Conservation (phyloP, 2,329 filamentous ascomycete genomes). For the Saccharata proteae region DNA sequence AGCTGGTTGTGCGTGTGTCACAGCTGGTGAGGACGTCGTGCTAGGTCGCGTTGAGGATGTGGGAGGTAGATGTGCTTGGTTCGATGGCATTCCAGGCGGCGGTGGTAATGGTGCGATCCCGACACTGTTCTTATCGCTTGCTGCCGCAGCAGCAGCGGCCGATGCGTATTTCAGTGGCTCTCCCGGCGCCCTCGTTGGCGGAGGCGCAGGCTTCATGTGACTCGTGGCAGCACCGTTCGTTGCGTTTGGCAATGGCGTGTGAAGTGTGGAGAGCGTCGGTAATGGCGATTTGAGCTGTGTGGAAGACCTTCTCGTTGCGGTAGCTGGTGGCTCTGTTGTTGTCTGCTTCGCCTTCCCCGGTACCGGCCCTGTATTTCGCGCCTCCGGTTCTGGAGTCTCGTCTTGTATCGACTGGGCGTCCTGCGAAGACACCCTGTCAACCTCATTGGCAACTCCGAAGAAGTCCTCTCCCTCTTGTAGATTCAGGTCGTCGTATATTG, state of each 20-base stretch:
- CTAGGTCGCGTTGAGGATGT: constrained; percentile 39
- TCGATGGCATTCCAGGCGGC: constrained; percentile 53
- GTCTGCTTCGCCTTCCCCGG: constrained; percentile 43
- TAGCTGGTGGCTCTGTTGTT: constrained; percentile 43
- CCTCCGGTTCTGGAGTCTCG: constrained; percentile 52
- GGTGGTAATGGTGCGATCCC: constrained; percentile 90
- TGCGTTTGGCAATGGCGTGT: constrained; percentile 54
- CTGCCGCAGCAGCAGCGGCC: constrained; percentile 83
- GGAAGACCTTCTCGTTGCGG: constrained; percentile 59
- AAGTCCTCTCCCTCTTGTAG: constrained; percentile 84
- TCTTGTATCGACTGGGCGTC: constrained; percentile 88
- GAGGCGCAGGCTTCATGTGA: constrained; percentile 83
- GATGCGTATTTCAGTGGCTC: constrained; percentile 95
- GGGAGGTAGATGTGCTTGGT: constrained; percentile 26
- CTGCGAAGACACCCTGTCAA: constrained; percentile 86
- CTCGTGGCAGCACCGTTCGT: constrained; percentile 48
- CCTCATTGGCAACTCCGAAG: constrained; percentile 69
- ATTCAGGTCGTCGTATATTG: constrained; percentile 87
- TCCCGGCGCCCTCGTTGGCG: constrained; percentile 72
- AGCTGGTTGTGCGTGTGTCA: constrained; percentile 26
- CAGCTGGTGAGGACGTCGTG: constrained; percentile 43
- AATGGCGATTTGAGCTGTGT: constrained; percentile 87
- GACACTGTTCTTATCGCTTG: constrained; percentile 75
- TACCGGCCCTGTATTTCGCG: constrained; percentile 38
- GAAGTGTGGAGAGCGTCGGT: constrained; percentile 81